Conservation (phyloP, 495 filamentous ascomycete genomes). For the Penicillium argentinense region DNA sequence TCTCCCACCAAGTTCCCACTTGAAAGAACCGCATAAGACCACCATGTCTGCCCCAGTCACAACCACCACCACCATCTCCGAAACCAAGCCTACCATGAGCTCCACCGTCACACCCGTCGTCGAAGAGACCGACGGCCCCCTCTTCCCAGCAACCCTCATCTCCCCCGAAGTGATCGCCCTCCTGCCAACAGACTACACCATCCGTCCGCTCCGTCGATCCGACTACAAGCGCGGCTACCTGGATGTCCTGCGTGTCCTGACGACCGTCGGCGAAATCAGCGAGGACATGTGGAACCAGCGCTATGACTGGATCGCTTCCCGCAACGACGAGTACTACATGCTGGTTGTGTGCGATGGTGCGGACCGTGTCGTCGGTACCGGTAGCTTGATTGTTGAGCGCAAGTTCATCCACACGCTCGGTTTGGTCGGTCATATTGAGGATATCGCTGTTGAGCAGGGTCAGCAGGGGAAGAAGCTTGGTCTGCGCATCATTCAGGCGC, state of each 20-base stretch:
- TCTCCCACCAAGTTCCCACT: not conserved
- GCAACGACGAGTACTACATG: conserved; percentile 81
- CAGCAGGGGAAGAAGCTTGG: conserved; percentile 98
- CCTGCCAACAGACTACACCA: conserved; percentile 77
- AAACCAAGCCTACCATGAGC: conserved; percentile 22
- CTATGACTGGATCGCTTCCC: conserved; percentile 79
- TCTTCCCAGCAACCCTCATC: conserved; percentile 78
- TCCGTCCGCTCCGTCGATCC: conserved; percentile 73
- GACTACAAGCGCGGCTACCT: conserved; percentile 80
- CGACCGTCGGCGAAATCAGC: conserved; percentile 85
- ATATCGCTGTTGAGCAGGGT: conserved; percentile 90
- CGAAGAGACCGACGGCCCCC: conserved; percentile 50
- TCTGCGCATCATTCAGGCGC: conserved; percentile 86
- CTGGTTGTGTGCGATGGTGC: conserved; percentile 76
- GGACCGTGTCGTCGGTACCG: conserved; percentile 77
- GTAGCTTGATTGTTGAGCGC: conserved; percentile 75
- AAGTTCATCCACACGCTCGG: conserved; percentile 53
- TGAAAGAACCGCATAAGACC: not conserved
- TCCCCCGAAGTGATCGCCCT: conserved; percentile 67
- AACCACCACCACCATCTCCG: conserved; percentile 14
- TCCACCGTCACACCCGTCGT: conserved; percentile 51
- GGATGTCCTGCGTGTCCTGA: conserved; percentile 86
- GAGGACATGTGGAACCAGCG: conserved; percentile 72
- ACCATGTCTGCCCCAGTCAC: conserved; percentile 20
- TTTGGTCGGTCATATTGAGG: conserved; percentile 93